These are phyloP conservation scores for Penicillium lividum DNA, from an alignment of 495 filamentous ascomycete species.

Conservation along the genomic window DNA sequence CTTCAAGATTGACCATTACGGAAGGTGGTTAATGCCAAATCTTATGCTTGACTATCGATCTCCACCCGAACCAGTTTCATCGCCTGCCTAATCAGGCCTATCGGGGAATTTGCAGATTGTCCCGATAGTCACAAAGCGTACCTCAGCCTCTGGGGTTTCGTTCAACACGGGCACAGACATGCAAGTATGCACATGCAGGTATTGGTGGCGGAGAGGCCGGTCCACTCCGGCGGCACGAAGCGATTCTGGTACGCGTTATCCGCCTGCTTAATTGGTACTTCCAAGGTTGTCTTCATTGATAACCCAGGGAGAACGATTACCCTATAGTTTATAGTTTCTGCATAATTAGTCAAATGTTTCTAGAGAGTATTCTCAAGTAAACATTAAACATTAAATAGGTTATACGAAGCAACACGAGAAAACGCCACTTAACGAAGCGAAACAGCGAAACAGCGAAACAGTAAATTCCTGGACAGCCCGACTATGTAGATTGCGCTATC, in stretches of 20 bases:
- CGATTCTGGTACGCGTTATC: conserved; percentile 10
- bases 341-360: no score
- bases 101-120: conserved; percentile 22
- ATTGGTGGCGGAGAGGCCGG: conserved; percentile 11
- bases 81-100: conserved; percentile 31
- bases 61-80: conserved; percentile 14
- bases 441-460: background rate
- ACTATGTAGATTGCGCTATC: background rate
- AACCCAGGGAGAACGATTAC: conserved; percentile 7
- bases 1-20: conserved; percentile 29
- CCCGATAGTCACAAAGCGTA: background rate
- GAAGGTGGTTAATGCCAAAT: conserved; percentile 30
- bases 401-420: conserved; percentile 12
- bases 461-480: conserved; percentile 10
- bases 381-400: background rate
- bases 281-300: conserved; percentile 7
- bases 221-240: conserved; percentile 18
- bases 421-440: conserved; percentile 11
- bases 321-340: background rate
- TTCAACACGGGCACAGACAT: conserved; percentile 11
- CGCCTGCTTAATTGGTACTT: conserved; percentile 13
- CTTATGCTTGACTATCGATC: conserved; percentile 7
- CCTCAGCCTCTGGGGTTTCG: conserved; percentile 22
- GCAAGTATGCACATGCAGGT: background rate
- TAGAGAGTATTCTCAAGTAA: background rate